phyloP scores from a whole-genome alignment of 2,329 filamentous ascomycete species.

The Colletotrichum sp. region DNA sequence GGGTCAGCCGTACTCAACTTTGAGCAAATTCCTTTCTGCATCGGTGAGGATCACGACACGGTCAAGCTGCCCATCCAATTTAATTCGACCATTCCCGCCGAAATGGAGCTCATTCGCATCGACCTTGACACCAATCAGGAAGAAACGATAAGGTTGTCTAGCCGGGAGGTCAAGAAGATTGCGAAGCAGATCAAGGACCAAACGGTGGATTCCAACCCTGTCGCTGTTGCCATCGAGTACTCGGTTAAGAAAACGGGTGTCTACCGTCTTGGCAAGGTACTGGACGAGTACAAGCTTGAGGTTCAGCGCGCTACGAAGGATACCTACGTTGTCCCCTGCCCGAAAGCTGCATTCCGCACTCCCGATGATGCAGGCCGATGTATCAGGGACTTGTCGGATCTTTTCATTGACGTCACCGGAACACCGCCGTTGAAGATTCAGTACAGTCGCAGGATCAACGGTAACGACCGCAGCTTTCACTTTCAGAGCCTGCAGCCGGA shows the following conservation, averaged over 20 bases:
- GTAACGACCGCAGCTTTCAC: constrained; percentile 81
- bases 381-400: constrained; percentile 84
- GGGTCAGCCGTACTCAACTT: constrained; percentile 92
- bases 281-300: constrained; percentile 94
- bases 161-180: constrained; percentile 76
- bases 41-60: constrained; percentile 67
- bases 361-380: constrained; percentile 73
- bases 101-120: constrained; percentile 86
- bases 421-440: constrained; percentile 91
- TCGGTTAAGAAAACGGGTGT: constrained; percentile 85
- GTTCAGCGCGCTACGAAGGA: constrained; percentile 79
- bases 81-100: constrained; percentile 89
- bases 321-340: constrained; percentile 86
- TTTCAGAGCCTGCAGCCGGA: constrained; percentile 95
- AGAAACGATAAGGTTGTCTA: constrained; percentile 78
- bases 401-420: constrained; percentile 83
- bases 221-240: constrained; percentile 73
- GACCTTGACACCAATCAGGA: constrained; percentile 83
- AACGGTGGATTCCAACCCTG: constrained; percentile 63
- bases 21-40: constrained; percentile 78
- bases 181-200: constrained; percentile 72
- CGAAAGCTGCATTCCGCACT: constrained; percentile 75
- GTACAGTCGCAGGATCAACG: constrained; percentile 88
- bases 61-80: constrained; percentile 83
- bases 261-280: constrained; percentile 82